phyloP scores from a whole-genome alignment of 257 asterid genomes.

The Fraxinus quadrangulata region DNA sequence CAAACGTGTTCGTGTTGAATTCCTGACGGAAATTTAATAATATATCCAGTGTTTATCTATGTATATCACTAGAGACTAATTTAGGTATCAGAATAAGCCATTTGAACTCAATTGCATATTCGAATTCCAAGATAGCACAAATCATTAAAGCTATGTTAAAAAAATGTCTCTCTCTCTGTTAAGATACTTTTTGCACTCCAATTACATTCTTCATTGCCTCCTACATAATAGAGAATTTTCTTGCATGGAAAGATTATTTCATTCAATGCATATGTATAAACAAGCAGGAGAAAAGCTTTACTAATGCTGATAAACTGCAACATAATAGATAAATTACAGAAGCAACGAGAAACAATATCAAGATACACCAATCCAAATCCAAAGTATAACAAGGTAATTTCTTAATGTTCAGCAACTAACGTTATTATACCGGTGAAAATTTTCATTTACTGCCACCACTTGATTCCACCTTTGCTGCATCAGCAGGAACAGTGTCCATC shows the following conservation, averaged over 20 bases:
- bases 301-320: not conserved
- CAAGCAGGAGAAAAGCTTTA: not conserved
- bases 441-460: conserved; percentile 13
- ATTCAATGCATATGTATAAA: not conserved
- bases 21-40: not conserved
- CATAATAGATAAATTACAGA: not conserved
- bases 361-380: not conserved
- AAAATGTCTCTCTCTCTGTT: not conserved
- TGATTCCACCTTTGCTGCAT: conserved; percentile 3
- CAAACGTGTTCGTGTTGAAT: not conserved
- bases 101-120: not conserved
- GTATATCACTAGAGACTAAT: not conserved
- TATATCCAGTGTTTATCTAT: not conserved
- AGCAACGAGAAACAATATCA: not conserved
- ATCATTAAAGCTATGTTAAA: not conserved
- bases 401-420: not conserved
- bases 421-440: not conserved
- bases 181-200: not conserved
- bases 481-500: conserved; percentile 36
- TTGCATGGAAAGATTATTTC: not conserved
- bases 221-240: not conserved
- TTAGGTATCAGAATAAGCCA: not conserved
- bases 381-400: not conserved
- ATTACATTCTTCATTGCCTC: not conserved
- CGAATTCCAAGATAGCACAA: not conserved